Conservation (phyloP, 2,329 filamentous ascomycete genomes). For the Malbranchea zuffiana region DNA sequence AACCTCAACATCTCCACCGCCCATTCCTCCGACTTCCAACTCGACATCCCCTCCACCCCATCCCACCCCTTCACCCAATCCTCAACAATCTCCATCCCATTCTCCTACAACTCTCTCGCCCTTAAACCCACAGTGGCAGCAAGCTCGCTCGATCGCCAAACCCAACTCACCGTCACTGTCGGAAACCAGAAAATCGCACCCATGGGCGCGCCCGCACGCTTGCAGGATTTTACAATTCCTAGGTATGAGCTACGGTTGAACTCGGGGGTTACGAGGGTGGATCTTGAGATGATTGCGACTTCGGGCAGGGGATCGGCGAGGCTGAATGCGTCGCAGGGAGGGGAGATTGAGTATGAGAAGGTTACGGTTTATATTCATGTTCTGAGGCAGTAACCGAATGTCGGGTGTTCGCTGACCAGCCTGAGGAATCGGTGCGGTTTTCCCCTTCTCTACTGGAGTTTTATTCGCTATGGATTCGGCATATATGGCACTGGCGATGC, state of each 20-base stretch:
- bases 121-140: conserved; percentile 56
- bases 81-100: conserved; percentile 58
- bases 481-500: no score
- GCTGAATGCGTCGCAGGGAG: conserved; percentile 47
- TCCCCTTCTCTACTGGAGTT: no score
- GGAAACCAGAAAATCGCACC: conserved; percentile 55
- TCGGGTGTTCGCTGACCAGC: background rate
- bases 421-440: background rate
- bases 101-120: conserved; percentile 57
- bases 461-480: no score
- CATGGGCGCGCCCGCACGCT: conserved; percentile 45
- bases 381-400: conserved; percentile 31
- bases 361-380: conserved; percentile 66
- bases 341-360: conserved; percentile 59
- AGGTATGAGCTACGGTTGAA: conserved; percentile 64
- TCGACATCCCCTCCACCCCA: conserved; percentile 57
- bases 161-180: conserved; percentile 63
- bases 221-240: conserved; percentile 46
- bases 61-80: conserved; percentile 58
- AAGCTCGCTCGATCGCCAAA: conserved; percentile 55
- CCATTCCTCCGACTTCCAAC: conserved; percentile 39
- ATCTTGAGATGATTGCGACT: conserved; percentile 65
- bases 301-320: conserved; percentile 49
- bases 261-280: conserved; percentile 64
- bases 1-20: conserved; percentile 5